A percentile compares a stretch with the other conserved stretches of the same genome.
Conservation (phyloP, 2,329 filamentous ascomycete genomes). For the Pseudogymnoascus sp. region DNA sequence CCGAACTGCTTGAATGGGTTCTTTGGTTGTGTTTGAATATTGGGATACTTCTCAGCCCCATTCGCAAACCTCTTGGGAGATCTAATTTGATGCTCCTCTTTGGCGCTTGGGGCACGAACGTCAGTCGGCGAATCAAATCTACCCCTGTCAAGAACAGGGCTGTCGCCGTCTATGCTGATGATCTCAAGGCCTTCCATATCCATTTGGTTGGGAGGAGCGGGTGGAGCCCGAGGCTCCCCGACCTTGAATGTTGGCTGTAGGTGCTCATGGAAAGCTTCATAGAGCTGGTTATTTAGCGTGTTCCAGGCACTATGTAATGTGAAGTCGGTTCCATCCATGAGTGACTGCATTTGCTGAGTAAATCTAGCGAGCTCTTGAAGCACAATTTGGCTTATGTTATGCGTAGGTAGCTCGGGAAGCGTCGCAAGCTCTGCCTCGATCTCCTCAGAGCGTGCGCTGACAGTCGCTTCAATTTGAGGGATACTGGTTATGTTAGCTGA, state of each 20-base stretch:
- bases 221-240: conserved; percentile 18
- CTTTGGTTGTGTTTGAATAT: not conserved
- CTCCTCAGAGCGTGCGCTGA: conserved; percentile 32
- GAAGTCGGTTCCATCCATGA: conserved; percentile 48
- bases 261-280: conserved; percentile 22
- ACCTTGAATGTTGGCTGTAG: conserved; percentile 26
- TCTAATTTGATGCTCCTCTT: not conserved
- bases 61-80: not conserved
- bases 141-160: conserved; percentile 8
- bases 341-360: conserved; percentile 41
- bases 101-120: not conserved
- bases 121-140: not conserved
- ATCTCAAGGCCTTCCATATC: conserved; percentile 4
- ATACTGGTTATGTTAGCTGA: conserved; percentile 24
- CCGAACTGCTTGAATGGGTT: not conserved
- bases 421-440: conserved; percentile 47
- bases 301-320: conserved; percentile 30
- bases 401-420: conserved; percentile 56
- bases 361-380: conserved; percentile 51
- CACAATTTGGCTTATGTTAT: conserved; percentile 59
- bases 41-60: not conserved
- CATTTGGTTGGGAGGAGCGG: not conserved
- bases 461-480: conserved; percentile 31
- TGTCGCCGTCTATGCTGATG: conserved; percentile 12
- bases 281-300: conserved; percentile 27